Base-by-base conservation (phyloP, 1,284 basidiomycete species). In the Neotropicomus parvogracilis region DNA sequence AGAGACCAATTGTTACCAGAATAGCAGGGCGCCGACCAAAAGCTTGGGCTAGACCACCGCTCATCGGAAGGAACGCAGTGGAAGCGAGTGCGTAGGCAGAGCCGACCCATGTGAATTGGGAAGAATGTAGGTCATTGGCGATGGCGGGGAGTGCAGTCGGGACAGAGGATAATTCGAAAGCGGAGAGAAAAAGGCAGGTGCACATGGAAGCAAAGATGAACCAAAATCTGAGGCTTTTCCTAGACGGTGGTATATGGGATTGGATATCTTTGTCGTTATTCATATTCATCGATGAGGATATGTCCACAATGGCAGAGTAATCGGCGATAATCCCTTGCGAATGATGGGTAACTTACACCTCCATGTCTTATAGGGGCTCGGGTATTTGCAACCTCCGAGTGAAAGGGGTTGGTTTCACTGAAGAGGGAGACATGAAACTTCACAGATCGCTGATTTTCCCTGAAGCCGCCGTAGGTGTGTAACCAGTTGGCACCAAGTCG, bases 11-110 rank as follows among this genome's bases (percentile, higher is more conserved):
- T 4, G 34, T 14, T 13, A 31, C 13, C 27, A 44, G 33, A 6
- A 44, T 44, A n/a, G 44, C 36, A n/a, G 36, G 44, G 1, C 44
- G 44, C 6, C 44, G 37, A 11, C 38, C 44, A 19, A 46, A 46
- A 2, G 33, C 9, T 6, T 29, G 19, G 3, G 37, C 36, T 0
- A 37, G 21, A n/a, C 14, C 21, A 37, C 36, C 36, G 21, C 19
- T 37, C 31, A 32, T 32, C 14, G 31, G 31, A 8, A 32, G 31
- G 8, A 32, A 32, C 13, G 31, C 31, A 32, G 31, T 32, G 31
- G 31, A 32, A 16, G 31, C 31, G 14, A 32, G 31, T 13, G 31
- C 31, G 14, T n/a, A 24, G 26, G 37, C 38, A 8, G 44, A 42
- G 6, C 44, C 37, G 16, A 42, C 37, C 44, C 44, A 45, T 8